phyloP scores from a whole-genome alignment of 1,139 yeast species.

The Zygosaccharomyces pseudobailii region DNA sequence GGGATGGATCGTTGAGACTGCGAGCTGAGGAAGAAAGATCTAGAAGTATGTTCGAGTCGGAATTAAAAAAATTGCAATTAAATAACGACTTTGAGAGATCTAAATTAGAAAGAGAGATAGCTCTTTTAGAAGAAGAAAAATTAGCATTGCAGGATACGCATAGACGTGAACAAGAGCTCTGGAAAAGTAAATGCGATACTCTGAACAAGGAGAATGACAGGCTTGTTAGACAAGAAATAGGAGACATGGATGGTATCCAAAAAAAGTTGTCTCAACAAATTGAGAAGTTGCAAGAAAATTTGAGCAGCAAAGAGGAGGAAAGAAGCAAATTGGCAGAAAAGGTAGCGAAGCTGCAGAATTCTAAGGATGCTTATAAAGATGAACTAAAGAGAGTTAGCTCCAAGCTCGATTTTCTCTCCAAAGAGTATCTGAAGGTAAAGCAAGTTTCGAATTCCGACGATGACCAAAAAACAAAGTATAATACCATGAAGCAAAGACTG shows the following conservation, averaged over 20 bases:
- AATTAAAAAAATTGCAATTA: conserved; percentile 22
- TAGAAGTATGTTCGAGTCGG: conserved; percentile 13
- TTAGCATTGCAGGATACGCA: conserved; percentile 22
- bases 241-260: conserved; percentile 7
- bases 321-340: conserved; percentile 14
- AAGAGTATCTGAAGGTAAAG: conserved; percentile 18
- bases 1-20: conserved; percentile 1
- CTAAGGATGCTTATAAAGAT: conserved; percentile 23
- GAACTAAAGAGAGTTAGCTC: conserved; percentile 20
- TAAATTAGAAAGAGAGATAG: conserved; percentile 17
- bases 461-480: conserved; percentile 20
- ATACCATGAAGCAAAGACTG: conserved; percentile 25
- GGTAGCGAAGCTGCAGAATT: conserved; percentile 14
- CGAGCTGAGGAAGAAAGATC: conserved; percentile 8
- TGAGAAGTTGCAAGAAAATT: conserved; percentile 13
- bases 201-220: conserved; percentile 21
- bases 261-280: conserved; percentile 11
- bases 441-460: conserved; percentile 6
- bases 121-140: conserved; percentile 21
- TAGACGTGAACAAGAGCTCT: conserved; percentile 13
- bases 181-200: conserved; percentile 22
- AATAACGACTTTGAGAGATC: conserved; percentile 30
- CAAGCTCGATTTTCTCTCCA: conserved; percentile 22
- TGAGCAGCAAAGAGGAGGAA: conserved; percentile 14
- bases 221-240: conserved; percentile 10